Percentiles rank a stretch among this genome's conserved stretches.
These are phyloP conservation scores for Podospora appendiculata DNA, from an alignment of 495 filamentous ascomycete genomes.

Conservation along the genomic window DNA sequence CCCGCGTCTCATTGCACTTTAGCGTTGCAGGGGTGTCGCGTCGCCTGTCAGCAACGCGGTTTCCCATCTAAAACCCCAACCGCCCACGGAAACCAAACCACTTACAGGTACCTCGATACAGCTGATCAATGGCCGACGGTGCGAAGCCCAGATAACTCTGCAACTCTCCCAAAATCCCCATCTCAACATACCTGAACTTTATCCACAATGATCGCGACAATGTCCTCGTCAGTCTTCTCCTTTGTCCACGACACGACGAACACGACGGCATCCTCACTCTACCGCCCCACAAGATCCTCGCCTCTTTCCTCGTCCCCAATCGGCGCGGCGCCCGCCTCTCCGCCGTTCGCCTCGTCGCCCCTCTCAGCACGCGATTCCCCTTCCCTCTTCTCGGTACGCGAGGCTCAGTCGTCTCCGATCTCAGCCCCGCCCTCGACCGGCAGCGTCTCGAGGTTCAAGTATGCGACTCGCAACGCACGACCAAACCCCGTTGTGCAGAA, in stretches of 20 bases:
- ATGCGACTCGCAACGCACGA: slow-evolving; percentile 9
- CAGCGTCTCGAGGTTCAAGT: slow-evolving; percentile 12
- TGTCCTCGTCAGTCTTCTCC: neutral
- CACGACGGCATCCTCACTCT: slow-evolving; percentile 15
- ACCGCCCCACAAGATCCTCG: slow-evolving; percentile 10
- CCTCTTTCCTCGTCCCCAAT: slow-evolving; percentile 17
- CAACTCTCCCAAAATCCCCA: no score
- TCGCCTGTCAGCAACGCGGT: no score
- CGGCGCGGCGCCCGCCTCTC: slow-evolving; percentile 6
- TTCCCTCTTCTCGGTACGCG: neutral
- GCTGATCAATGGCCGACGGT: no score
- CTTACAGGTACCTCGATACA: no score
- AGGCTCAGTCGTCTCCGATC: slow-evolving; percentile 12
- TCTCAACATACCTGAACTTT: no score
- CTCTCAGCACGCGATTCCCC: neutral
- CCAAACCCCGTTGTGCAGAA: slow-evolving; percentile 16
- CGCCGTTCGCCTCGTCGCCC: neutral
- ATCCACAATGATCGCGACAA: neutral
- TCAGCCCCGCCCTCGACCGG: neutral
- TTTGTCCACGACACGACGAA: neutral
- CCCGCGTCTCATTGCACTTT: no score
- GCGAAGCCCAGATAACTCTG: no score
- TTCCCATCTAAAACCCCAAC: no score
- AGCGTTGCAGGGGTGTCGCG: no score
- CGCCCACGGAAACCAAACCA: no score